These are phyloP conservation scores for Penicillium sp. DNA, from an alignment of 2,329 filamentous ascomycete genomes.

Conservation along the genomic window DNA sequence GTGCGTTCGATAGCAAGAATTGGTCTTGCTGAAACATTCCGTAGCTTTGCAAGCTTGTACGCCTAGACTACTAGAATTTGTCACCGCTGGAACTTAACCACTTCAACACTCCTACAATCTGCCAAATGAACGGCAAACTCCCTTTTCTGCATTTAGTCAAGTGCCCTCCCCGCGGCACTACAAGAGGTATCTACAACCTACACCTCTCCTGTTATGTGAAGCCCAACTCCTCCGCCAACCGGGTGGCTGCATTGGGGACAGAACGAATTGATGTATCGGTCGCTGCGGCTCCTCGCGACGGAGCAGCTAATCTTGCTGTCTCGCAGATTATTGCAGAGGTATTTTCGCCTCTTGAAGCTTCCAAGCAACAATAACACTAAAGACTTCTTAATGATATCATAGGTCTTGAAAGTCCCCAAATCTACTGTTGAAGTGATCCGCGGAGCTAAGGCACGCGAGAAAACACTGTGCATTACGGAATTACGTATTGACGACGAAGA, in stretches of 20 bases:
- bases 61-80: not conserved
- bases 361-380: not conserved
- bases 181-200: conserved; percentile 39
- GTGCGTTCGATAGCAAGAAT: not conserved
- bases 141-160: conserved; percentile 14
- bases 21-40: too few species aligned
- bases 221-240: conserved; percentile 61
- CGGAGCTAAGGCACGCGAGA: conserved; percentile 65
- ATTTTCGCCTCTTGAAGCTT: conserved; percentile 11
- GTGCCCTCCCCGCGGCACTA: conserved; percentile 1
- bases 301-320: conserved; percentile 69
- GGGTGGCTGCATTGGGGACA: conserved; percentile 58
- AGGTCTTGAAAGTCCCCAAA: conserved; percentile 63
- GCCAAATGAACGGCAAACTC: conserved; percentile 7
- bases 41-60: not conserved
- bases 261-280: conserved; percentile 65
- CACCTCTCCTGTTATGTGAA: conserved; percentile 68
- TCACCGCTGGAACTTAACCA: not conserved
- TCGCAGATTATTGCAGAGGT: conserved; percentile 63
- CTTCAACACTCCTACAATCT: not conserved
- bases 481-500: conserved; percentile 34
- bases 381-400: not conserved
- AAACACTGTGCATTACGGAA: conserved; percentile 51
- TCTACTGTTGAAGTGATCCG: conserved; percentile 63
- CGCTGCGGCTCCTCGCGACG: conserved; percentile 63